phyloP scores from a whole-genome alignment of 2,329 filamentous ascomycete genomes.

The Cryphonectria nitschkei region DNA sequence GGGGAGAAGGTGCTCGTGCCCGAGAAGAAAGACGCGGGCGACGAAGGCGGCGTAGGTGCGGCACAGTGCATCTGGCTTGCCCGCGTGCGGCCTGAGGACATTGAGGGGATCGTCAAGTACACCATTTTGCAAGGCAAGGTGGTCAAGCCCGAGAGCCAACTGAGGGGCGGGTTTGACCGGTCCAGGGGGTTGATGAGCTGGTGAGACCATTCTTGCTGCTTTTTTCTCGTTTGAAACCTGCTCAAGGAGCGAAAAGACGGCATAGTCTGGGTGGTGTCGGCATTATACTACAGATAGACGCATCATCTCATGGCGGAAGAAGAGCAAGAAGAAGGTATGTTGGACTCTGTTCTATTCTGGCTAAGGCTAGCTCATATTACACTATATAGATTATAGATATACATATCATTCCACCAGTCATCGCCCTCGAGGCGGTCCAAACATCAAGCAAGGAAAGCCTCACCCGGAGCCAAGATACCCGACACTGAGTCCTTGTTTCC shows the following conservation, averaged over 20 bases:
- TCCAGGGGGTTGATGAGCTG: conserved; percentile 82
- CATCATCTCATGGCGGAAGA: neutral
- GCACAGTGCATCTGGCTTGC: conserved; percentile 94
- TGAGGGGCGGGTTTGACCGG: conserved; percentile 90
- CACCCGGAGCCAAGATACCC: too few species aligned
- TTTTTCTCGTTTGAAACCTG: too few species aligned
- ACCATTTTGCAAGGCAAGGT: conserved; percentile 93
- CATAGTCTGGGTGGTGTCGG: too few species aligned
- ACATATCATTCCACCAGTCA: neutral
- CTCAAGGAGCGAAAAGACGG: too few species aligned
- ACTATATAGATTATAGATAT: neutral
- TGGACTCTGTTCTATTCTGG: neutral
- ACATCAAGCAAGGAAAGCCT: too few species aligned
- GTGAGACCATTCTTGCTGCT: conserved; percentile 48
- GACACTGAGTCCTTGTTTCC: too few species aligned
- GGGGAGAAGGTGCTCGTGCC: conserved; percentile 2
- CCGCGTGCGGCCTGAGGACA: conserved; percentile 82
- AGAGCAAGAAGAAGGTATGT: neutral
- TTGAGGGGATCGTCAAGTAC: conserved; percentile 87
- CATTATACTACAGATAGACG: neutral
- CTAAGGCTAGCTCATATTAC: too few species aligned
- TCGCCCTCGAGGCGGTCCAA: too few species aligned
- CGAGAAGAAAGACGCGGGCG: conserved; percentile 35
- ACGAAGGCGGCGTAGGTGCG: conserved; percentile 59
- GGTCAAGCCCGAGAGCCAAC: conserved; percentile 82